Evolutionary conservation across 768 basidiomycete species (phyloP), one percentile per base, ranked within the genome.

Genomic region (Boletus bicolor): DNA sequence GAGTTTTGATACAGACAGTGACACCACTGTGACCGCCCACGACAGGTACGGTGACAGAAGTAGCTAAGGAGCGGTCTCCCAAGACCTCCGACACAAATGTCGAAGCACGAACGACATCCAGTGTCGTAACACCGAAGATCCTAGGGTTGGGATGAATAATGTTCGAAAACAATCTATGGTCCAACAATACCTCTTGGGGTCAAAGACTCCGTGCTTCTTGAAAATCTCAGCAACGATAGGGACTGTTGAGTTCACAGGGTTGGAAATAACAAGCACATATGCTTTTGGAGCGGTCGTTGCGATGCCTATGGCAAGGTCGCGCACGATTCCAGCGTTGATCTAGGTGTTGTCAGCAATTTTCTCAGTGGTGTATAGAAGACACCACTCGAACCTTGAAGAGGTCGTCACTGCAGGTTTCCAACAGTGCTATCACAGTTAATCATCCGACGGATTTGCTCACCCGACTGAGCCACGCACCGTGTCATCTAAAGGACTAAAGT

Each of bases 231-330:
- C 93, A 44, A 93, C 93, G 68, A 99, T 92, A 46, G 97, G 97
- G 38, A 98, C 96, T 38, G 97, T 98, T 42, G 96, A 98, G 83
- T 99, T 98, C 70, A 99, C 96, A 34, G 97, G 97, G 80, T 99
- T 99, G 64, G 97, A 96, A 73, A 99, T 98, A 63, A 99, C 94
- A 47, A 94, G 84, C 44, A 98, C 84, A 65, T 89, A 88, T 21
- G 97, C 97, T 68, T 93, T 94, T 56, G 96, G 96, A 42, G 84
- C 83, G 47, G 75, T 69, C 15, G 81, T 85, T 15, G 96, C 95
- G 65, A 94, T 91, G 34, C 91, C 94, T 36, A 84, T 87, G 15
- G 95, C 96, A 56, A 99, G 85, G 67, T 93, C 92, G 64, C 87
- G 87, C 55, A 98, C 90, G 71, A 99, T 99, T 45, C 93, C 93